Conservation (phyloP, 1,284 basidiomycete genomes). For the Sanghuangporus baumii region DNA sequence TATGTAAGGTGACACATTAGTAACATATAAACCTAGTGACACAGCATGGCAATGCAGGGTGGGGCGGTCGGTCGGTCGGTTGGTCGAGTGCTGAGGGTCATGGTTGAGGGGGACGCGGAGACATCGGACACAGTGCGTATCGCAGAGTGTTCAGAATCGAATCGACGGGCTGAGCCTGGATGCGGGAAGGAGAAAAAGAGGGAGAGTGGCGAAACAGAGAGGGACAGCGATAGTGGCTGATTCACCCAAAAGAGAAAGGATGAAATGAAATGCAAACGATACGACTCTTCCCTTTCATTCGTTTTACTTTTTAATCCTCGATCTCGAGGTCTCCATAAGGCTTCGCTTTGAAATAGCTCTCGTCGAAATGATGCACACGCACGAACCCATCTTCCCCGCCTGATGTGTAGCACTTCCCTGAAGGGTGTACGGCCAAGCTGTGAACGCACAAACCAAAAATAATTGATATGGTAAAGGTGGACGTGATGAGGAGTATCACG, state of each 20-base stretch:
- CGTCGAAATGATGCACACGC: conserved; percentile 88
- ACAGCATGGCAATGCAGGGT: not conserved
- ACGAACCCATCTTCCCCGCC: conserved; percentile 97
- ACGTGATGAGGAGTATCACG: conserved; percentile 23
- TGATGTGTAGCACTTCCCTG: conserved; percentile 86
- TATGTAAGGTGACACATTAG: not conserved
- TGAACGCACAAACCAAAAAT: not conserved
- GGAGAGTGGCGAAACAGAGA: not conserved
- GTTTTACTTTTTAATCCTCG: conserved; percentile 26
- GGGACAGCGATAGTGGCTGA: not conserved
- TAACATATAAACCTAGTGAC: not conserved
- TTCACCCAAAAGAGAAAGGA: not conserved
- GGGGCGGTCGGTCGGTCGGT: not conserved
- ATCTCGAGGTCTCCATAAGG: conserved; percentile 89
- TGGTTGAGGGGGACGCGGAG: not conserved
- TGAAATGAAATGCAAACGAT: too few species aligned
- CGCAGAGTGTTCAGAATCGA: not conserved
- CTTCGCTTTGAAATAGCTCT: conserved; percentile 83
- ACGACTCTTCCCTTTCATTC: too few species aligned
- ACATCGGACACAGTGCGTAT: not conserved
- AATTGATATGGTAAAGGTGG: not conserved
- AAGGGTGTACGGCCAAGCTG: conserved; percentile 89
- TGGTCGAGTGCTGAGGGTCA: not conserved
- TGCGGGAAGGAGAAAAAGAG: not conserved
- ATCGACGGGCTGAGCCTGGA: not conserved